These are phyloP conservation scores for Leccinum disarticulatum DNA, from an alignment of 768 basidiomycete species.

Conservation along the genomic window DNA sequence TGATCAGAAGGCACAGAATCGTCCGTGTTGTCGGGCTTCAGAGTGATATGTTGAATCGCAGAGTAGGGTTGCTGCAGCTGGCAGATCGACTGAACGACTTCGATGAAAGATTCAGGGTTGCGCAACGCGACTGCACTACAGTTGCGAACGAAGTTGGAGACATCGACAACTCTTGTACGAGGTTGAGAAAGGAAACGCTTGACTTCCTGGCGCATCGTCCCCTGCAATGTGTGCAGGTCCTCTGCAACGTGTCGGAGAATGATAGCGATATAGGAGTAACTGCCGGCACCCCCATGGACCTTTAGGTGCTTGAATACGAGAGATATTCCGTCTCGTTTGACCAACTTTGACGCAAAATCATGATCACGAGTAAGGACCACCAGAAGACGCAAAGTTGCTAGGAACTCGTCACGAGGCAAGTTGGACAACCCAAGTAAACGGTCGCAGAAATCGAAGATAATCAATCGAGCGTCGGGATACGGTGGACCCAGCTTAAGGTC, in stretches of 20 bases:
- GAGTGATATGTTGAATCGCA: slow-evolving; percentile 53
- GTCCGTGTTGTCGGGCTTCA: slow-evolving; percentile 43
- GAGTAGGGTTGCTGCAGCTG: slow-evolving; percentile 68
- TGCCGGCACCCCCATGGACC: slow-evolving; percentile 55
- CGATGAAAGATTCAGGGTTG: slow-evolving; percentile 73
- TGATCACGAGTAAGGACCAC: slow-evolving; percentile 82
- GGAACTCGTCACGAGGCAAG: slow-evolving; percentile 76
- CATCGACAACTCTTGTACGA: slow-evolving; percentile 67
- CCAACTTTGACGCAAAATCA: slow-evolving; percentile 61
- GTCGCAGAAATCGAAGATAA: slow-evolving; percentile 75
- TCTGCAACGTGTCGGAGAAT: slow-evolving; percentile 94
- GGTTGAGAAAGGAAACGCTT: slow-evolving; percentile 77
- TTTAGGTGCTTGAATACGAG: slow-evolving; percentile 69
- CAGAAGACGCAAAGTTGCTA: slow-evolving; percentile 79
- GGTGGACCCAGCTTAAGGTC: slow-evolving; percentile 58
- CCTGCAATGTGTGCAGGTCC: slow-evolving; percentile 60
- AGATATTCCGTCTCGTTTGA: slow-evolving; percentile 61
- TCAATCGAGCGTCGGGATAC: slow-evolving; percentile 58
- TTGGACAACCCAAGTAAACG: slow-evolving; percentile 64
- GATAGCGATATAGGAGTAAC: slow-evolving; percentile 80
- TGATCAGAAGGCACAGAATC: slow-evolving; percentile 13
- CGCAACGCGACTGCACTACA: slow-evolving; percentile 81
- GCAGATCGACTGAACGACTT: slow-evolving; percentile 69
- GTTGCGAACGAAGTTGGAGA: slow-evolving; percentile 69
- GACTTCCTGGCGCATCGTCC: slow-evolving; percentile 80